Percentiles rank a stretch among this genome's conserved stretches.
phyloP scores from a whole-genome alignment of 2,329 filamentous ascomycete genomes.

The Cladosporium halotolerans region DNA sequence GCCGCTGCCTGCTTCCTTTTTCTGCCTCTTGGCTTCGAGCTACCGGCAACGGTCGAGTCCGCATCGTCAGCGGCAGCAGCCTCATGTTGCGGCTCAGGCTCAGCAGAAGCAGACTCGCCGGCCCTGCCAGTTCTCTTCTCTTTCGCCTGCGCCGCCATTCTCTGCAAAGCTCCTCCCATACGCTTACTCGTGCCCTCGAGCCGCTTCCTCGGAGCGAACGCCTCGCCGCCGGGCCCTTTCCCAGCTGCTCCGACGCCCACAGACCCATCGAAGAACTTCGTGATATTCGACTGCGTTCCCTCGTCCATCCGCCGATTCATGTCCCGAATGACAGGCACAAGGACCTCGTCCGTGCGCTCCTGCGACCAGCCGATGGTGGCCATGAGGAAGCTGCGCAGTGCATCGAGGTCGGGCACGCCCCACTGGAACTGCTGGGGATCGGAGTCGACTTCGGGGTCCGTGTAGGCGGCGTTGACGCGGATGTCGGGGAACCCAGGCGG shows the following conservation, averaged over 20 bases:
- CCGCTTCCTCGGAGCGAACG: constrained; percentile 64
- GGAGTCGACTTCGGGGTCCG: constrained; percentile 76
- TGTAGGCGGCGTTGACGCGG: constrained; percentile 75
- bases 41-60: not conserved
- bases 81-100: constrained; percentile 10
- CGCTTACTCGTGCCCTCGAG: constrained; percentile 59
- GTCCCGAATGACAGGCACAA: constrained; percentile 90
- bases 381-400: constrained; percentile 79
- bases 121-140: constrained; percentile 13
- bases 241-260: constrained; percentile 58
- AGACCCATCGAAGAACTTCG: constrained; percentile 74
- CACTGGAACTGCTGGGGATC: constrained; percentile 79
- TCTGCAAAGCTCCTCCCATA: constrained; percentile 68
- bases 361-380: constrained; percentile 85
- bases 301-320: constrained; percentile 86
- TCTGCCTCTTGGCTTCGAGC: not conserved
- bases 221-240: constrained; percentile 39
- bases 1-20: not conserved
- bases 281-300: constrained; percentile 94
- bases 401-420: constrained; percentile 90
- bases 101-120: constrained; percentile 7
- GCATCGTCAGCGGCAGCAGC: not conserved
- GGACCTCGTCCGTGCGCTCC: constrained; percentile 88
- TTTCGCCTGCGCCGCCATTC: constrained; percentile 53
- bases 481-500: constrained; percentile 71